A percentile compares a stretch with the other conserved stretches of the same genome.
phyloP scores from a whole-genome alignment of 192 early-diverging fungal species.

The Chytriomyces confervae region DNA sequence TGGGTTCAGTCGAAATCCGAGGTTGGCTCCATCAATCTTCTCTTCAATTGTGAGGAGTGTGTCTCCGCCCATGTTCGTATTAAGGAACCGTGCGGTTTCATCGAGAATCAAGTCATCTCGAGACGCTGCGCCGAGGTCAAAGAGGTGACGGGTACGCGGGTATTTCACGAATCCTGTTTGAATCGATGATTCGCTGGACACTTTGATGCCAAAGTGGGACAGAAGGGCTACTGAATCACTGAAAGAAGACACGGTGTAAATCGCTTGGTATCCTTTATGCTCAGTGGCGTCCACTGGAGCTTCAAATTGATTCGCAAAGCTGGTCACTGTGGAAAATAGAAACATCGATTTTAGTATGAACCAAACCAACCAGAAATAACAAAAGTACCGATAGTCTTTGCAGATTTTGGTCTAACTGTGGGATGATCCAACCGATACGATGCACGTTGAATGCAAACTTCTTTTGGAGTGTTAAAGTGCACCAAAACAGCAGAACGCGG shows the following conservation, averaged over 20 bases:
- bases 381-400: constrained; percentile 20
- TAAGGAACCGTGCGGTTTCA: constrained; percentile 21
- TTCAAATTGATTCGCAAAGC: constrained; percentile 24
- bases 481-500: constrained; percentile 32
- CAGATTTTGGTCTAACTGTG: constrained; percentile 37
- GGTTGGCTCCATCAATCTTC: constrained; percentile 59
- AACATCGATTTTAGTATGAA: neutral
- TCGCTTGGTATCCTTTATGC: constrained; percentile 15
- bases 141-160: constrained; percentile 55
- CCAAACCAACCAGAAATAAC: neutral
- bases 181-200: neutral
- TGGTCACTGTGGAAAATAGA: constrained; percentile 1
- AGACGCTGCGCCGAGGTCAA: constrained; percentile 44
- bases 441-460: constrained; percentile 39
- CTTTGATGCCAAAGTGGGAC: constrained; percentile 39
- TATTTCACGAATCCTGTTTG: constrained; percentile 46
- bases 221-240: constrained; percentile 31
- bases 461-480: constrained; percentile 38
- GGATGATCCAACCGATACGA: constrained; percentile 42
- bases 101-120: constrained; percentile 52
- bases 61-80: neutral
- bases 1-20: constrained; percentile 48
- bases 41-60: constrained; percentile 45
- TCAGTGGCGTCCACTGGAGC: neutral
- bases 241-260: constrained; percentile 39